Conservation (phyloP, 1,139 yeast genomes). For the Neolecta irregularis region DNA sequence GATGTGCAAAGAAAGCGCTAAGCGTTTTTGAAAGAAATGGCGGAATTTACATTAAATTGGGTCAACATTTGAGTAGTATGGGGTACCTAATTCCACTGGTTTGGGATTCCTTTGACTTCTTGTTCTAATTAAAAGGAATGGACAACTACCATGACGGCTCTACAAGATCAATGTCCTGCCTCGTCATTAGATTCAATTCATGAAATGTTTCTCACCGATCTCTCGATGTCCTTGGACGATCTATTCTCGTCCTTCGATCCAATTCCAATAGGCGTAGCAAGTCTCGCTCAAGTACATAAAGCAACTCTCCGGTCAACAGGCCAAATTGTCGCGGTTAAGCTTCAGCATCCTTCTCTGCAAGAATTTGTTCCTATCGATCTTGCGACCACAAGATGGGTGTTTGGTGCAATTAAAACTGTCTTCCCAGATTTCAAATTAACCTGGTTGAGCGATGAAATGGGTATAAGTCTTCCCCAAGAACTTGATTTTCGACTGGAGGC, state of each 20-base stretch:
- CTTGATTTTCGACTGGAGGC: slow-evolving; percentile 82
- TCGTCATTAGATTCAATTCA: slow-evolving; percentile 57
- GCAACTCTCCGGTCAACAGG: slow-evolving; percentile 50
- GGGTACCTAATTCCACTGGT: slow-evolving; percentile 65
- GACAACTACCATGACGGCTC: slow-evolving; percentile 87
- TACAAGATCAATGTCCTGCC: slow-evolving; percentile 81
- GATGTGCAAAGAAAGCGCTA: slow-evolving; percentile 67
- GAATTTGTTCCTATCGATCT: slow-evolving; percentile 88
- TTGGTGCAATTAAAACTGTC: slow-evolving; percentile 52
- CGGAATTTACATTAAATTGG: slow-evolving; percentile 83
- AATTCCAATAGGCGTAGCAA: slow-evolving; percentile 83
- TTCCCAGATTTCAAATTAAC: slow-evolving; percentile 88
- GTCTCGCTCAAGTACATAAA: slow-evolving; percentile 85
- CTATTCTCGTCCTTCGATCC: slow-evolving; percentile 52
- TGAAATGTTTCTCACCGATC: slow-evolving; percentile 49
- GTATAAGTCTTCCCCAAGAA: slow-evolving; percentile 71
- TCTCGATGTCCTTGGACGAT: slow-evolving; percentile 44
- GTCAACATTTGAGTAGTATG: slow-evolving; percentile 86
- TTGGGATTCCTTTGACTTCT: neutral
- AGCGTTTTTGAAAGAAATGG: slow-evolving; percentile 73
- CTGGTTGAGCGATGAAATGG: slow-evolving; percentile 90
- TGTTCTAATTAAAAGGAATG: slow-evolving; percentile 37
- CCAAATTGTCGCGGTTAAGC: slow-evolving; percentile 75
- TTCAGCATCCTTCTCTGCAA: slow-evolving; percentile 79
- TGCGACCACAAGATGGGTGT: slow-evolving; percentile 58